Percentiles rank a stretch among this genome's conserved stretches.
These are phyloP conservation scores for Arxiozyma slooffiae DNA, from an alignment of 1,139 yeast genomes.

Conservation along the genomic window DNA sequence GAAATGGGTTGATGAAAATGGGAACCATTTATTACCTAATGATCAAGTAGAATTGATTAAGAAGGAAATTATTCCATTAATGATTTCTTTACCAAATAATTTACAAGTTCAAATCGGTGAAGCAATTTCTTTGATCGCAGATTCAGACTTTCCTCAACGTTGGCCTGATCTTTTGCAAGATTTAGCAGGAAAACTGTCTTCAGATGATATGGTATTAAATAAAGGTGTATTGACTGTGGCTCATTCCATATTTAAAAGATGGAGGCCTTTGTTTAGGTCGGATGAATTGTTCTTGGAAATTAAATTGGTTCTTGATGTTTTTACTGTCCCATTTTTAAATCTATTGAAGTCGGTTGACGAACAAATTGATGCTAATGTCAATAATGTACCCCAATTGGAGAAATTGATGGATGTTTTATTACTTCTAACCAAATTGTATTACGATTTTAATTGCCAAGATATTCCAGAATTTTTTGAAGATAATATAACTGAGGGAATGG, in stretches of 20 bases:
- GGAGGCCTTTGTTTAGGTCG: slow-evolving; percentile 91
- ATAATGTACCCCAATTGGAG: slow-evolving; percentile 40
- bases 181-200: slow-evolving; percentile 51
- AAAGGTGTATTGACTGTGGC: slow-evolving; percentile 86
- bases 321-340: slow-evolving; percentile 69
- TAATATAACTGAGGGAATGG: slow-evolving; percentile 68
- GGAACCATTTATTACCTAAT: slow-evolving; percentile 54
- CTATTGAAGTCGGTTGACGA: slow-evolving; percentile 59
- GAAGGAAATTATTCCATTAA: slow-evolving; percentile 63
- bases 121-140: slow-evolving; percentile 85
- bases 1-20: slow-evolving; percentile 86
- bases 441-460: slow-evolving; percentile 93
- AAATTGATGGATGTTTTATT: slow-evolving; percentile 63
- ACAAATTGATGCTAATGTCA: slow-evolving; percentile 42
- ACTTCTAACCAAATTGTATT: slow-evolving; percentile 68
- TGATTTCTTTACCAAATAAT: slow-evolving; percentile 69
- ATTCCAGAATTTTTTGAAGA: slow-evolving; percentile 97
- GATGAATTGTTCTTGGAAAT: slow-evolving; percentile 86
- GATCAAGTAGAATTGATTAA: slow-evolving; percentile 64
- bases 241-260: slow-evolving; percentile 88
- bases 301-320: slow-evolving; percentile 73
- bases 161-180: slow-evolving; percentile 79
- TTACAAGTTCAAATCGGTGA: slow-evolving; percentile 90
- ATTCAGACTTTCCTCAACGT: slow-evolving; percentile 84
- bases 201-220: slow-evolving; percentile 59